phyloP scores from a whole-genome alignment of 208 protist genomes.

The Naegleria lovaniensis region DNA sequence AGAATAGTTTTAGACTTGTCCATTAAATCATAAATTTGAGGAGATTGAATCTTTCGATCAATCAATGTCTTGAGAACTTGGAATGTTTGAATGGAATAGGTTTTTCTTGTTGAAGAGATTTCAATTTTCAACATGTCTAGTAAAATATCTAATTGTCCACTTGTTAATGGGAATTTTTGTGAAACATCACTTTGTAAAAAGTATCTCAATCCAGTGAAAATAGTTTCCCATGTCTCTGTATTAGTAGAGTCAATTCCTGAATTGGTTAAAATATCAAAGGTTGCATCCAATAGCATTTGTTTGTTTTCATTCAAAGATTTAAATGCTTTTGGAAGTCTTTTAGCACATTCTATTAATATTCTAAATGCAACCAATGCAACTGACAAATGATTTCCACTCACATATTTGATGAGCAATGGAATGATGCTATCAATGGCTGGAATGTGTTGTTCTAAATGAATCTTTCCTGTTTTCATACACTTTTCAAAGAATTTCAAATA shows the following conservation, averaged over 20 bases:
- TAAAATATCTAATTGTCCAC: neutral
- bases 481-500: neutral
- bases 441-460: neutral
- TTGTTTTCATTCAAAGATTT: neutral
- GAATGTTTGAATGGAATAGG: neutral
- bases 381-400: neutral
- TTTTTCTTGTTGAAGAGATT: neutral
- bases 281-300: neutral
- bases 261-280: constrained; percentile 7
- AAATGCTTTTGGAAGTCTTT: neutral
- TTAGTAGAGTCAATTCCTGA: neutral
- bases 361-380: neutral
- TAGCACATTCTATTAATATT: neutral
- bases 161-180: neutral
- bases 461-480: neutral
- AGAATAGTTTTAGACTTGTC: neutral
- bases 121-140: constrained; percentile 24
- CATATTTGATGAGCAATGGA: neutral
- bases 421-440: neutral
- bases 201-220: neutral
- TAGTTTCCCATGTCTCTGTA: constrained; percentile 16
- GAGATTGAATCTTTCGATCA: neutral
- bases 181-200: neutral
- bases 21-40: constrained; percentile 19
- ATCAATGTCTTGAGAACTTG: neutral